Evolutionary conservation across 2,329 filamentous ascomycete genomes (phyloP), one percentile per base, ranked within the genome.

Genomic region (Paramyrothecium roridum): DNA sequence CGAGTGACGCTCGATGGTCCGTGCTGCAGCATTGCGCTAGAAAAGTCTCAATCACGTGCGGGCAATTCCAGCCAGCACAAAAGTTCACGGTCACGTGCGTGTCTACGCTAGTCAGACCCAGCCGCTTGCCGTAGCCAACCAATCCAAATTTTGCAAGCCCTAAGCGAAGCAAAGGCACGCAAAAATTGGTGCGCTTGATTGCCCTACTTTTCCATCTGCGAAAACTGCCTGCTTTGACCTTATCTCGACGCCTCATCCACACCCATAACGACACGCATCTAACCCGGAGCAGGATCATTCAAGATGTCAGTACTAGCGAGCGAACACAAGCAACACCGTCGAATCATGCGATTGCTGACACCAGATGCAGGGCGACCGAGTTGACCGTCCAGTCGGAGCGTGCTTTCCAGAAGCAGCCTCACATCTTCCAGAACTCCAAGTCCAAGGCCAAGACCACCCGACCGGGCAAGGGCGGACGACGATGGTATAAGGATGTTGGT

Each of bases 391-490:
- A 99, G 89, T 96, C 91, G 79, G 95, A 99, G 89, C 93, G 95
- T 85, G 95, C 95, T 86, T 99, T 90, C 91, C 95, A 98, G 83
- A 99, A 99, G 89, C 93, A 99, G 87, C 95, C 95, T 80, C 95
- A 99, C 83, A 96, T 99, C 86, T 99, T 98, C 91, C 87, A 90
- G 75, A 97, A 98, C 89, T 85, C 89, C 77, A 99, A 99, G 89
- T 82, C 84, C 79, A 91, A 92, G 85, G 81, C 87, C 76, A 88
- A 90, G 81, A 91, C 89, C 77, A 82, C 83, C 79, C 88, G 88
- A 78, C 89, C 89, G 71, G 92, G 92, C 79, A 96, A 96, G 88
- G 89, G 86, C 78, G 91, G 91, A 72, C 89, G 91, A 81, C 88
- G 93, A 93, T 82, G 79, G 92, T 97, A 96, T 83, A 99, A 99